Evolutionary conservation across 192 early-diverging fungal genomes (phyloP), one percentile per base, ranked within the genome.

Genomic region (Ambispora gerdemannii): DNA sequence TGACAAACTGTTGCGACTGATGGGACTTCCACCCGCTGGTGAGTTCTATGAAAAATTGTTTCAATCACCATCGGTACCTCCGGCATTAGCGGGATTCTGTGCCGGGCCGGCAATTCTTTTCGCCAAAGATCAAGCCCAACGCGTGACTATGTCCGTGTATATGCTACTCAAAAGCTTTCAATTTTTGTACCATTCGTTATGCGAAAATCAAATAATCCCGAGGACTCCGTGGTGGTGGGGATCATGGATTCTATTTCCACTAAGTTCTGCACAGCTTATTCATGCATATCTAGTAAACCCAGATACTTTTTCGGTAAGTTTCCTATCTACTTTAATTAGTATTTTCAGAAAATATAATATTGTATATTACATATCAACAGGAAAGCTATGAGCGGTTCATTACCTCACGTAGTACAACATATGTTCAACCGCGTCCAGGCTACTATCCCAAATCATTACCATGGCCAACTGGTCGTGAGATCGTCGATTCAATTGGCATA

Each of bases 201-300:
- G 53, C 11, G 28, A 56, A 34, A 69, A 56, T 56, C 10, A 35
- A 4, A 15, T 69, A 22, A 69, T 69, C n/a, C 67, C 67, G n/a
- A 31, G 7, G 34, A 56, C 56, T 50, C 67, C 67, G 17, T 36
- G 53, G 53, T 69, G 67, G 67, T 56, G 50, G 51, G 67, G 67
- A 17, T 24, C 67, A 10, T 69, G 67, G 67, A 34, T 69, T 25
- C n/a, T 56, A 17, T 69, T 69, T 55, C 67, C 67, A 27, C 31
- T 69, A 28, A 69, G 51, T 55, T 69, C 51, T 56, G 31, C 67
- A 8, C 67, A 69, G 28, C 17, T 55, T 7, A 56, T 69, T 36
- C 36, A 55, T 38, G n/a, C 51, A 3, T 55, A 69, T 15, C 56
- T 69, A 25, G n/a, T 56, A 28, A 43, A 69, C 50, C 67, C 67